phyloP scores from a whole-genome alignment of 495 filamentous ascomycete species.

The Tetracladium setigerum region DNA sequence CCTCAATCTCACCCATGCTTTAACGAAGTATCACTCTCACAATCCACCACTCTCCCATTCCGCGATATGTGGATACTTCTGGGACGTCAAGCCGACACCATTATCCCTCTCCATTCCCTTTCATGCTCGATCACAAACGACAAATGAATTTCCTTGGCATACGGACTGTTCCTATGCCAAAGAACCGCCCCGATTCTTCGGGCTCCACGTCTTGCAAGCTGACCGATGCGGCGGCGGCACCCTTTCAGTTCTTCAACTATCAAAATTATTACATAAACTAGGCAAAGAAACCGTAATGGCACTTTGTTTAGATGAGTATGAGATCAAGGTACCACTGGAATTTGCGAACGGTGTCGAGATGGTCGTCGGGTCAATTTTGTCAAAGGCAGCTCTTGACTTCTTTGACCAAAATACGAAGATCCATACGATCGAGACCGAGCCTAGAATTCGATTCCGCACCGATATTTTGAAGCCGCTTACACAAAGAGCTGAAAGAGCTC shows the following conservation, averaged over 20 bases:
- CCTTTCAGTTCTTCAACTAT: slow-evolving; percentile 26
- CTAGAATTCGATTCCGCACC: no score
- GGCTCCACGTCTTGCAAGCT: slow-evolving; percentile 30
- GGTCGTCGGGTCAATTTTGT: slow-evolving; percentile 19
- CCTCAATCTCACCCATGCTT: no score
- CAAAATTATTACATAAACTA: slow-evolving; percentile 16
- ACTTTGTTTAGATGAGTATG: slow-evolving; percentile 20
- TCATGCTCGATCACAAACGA: slow-evolving; percentile 31
- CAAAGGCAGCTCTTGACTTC: slow-evolving; percentile 14
- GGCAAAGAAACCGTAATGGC: slow-evolving; percentile 11
- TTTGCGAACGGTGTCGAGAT: slow-evolving; percentile 22
- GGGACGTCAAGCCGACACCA: slow-evolving; percentile 13
- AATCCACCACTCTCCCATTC: no score
- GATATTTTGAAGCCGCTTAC: no score
- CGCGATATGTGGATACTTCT: background rate
- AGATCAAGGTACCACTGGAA: slow-evolving; percentile 28
- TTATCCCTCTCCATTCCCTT: background rate
- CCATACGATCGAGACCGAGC: no score
- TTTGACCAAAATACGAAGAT: background rate
- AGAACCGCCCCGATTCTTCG: slow-evolving; percentile 30
- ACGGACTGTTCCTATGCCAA: slow-evolving; percentile 35
- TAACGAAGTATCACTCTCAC: no score
- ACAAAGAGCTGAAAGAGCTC: no score
- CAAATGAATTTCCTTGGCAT: slow-evolving; percentile 34
- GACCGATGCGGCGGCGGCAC: slow-evolving; percentile 32